Evolutionary conservation across 352 stramenopile genomes (phyloP), one percentile per base, ranked within the genome.

Genomic region (Pythium dissotocum): DNA sequence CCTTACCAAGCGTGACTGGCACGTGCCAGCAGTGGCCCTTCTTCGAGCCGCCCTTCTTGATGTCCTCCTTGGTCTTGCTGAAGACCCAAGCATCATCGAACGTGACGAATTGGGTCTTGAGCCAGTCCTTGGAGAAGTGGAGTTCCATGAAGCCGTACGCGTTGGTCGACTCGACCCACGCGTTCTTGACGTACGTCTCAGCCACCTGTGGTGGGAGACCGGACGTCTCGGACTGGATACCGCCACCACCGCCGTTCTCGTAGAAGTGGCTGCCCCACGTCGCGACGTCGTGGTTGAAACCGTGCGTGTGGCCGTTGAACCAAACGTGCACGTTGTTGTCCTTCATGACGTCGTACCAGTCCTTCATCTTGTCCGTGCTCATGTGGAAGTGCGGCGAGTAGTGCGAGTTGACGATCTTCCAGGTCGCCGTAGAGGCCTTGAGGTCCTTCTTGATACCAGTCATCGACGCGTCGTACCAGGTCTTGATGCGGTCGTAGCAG

Each of bases 331-430:
- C 87, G 24, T 80, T 79, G 60, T 82, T 75, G 13, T 92, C 82
- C 70, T 95, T 95, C 12, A 82, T 86, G 61, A 95, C 76, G 70
- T 83, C 75, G 73, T 92, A 96, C 88, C 88, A 96, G 59, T 87
- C 78, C 73, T 94, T 91, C 86, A 96, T 94, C 79, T 93, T 93
- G 66, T 90, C 80, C 53, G 90, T 82, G 61, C 76, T 91, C 88
- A 96, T 96, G 79, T 96, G 88, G 65, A 93, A 93, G 71, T 94
- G 86, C 26, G 88, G 87, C 58, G 87, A 96, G 79, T 96, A 96
- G 77, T 96, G 88, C 72, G 88, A 94, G 77, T 95, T 96, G 55
- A 96, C 80, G 56, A 95, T 75, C 80, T 95, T 96, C 82, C 85
- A 96, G 10, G 84, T 93, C 16, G 88, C 87, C 46, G 57, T 95